These are phyloP conservation scores for Antarctomyces pellizariae DNA, from an alignment of 495 filamentous ascomycete species.

Conservation along the genomic window DNA sequence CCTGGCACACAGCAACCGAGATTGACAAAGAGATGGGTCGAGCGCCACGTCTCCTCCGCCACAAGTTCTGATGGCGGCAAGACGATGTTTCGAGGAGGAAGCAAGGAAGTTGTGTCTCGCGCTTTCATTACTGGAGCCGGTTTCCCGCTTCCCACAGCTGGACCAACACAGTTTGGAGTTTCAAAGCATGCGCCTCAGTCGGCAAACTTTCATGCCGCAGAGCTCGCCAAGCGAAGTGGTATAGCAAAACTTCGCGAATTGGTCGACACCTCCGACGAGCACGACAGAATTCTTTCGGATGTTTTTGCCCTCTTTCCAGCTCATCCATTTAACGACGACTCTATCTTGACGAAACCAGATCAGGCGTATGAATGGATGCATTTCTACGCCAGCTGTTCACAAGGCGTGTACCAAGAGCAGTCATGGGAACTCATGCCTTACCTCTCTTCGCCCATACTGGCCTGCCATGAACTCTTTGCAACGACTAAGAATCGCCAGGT, in stretches of 20 bases:
- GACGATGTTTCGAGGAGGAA: conserved; percentile 53
- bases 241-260: conserved; percentile 67
- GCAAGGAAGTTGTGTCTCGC: conserved; percentile 61
- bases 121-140: conserved; percentile 75
- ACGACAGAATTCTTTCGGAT: conserved; percentile 60
- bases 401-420: conserved; percentile 46
- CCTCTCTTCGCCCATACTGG: conserved; percentile 60
- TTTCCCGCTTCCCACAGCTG: conserved; percentile 23
- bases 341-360: conserved; percentile 67
- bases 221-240: conserved; percentile 50
- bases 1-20: conserved; percentile 13
- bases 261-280: conserved; percentile 71
- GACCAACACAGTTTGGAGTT: conserved; percentile 6
- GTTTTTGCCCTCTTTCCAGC: conserved; percentile 65
- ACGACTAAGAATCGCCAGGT: conserved; percentile 15
- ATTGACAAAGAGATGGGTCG: conserved; percentile 66
- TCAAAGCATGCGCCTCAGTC: conserved; percentile 22
- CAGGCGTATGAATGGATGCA: conserved; percentile 81
- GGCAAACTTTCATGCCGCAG: conserved; percentile 40
- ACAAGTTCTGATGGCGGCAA: too few species aligned
- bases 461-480: conserved; percentile 83
- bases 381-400: conserved; percentile 70
- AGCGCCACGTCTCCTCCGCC: too few species aligned
- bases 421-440: conserved; percentile 81
- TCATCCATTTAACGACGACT: conserved; percentile 81